Conservation (phyloP, 495 filamentous ascomycete species). For the Amphirosellinia nigrospora region DNA sequence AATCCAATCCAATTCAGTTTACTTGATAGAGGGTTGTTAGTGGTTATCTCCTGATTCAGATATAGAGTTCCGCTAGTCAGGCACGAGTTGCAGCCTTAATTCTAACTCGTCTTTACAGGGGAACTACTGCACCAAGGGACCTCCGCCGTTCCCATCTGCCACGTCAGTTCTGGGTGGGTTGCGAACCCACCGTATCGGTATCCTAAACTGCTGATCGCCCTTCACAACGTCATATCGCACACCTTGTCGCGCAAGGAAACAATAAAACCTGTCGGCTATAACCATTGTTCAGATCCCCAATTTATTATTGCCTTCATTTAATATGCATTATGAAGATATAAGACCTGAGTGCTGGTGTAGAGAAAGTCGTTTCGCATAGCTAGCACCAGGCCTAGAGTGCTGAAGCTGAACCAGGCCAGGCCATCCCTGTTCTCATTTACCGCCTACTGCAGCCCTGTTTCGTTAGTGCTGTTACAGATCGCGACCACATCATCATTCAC, state of each 20-base stretch:
- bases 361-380: no score
- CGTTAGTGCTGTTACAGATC: neutral
- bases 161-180: neutral
- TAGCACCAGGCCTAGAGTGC: no score
- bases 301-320: neutral
- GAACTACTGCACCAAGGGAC: conserved; percentile 5
- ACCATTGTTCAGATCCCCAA: neutral
- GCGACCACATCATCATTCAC: neutral
- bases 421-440: conserved; percentile 1
- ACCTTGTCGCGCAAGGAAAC: neutral
- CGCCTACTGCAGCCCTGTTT: conserved; percentile 14
- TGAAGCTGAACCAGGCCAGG: neutral
- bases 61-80: neutral
- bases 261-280: neutral
- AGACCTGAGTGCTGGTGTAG: neutral
- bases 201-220: neutral
- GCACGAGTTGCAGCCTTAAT: neutral
- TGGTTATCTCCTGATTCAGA: neutral
- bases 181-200: neutral
- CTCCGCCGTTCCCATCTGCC: neutral
- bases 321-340: no score
- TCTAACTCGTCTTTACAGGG: neutral
- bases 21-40: neutral
- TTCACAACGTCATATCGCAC: conserved; percentile 7
- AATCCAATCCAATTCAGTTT: neutral